Evolutionary conservation across 345 rosid genomes (phyloP), one percentile per base, ranked within the genome.

Genomic region (Boechera retrofracta): DNA sequence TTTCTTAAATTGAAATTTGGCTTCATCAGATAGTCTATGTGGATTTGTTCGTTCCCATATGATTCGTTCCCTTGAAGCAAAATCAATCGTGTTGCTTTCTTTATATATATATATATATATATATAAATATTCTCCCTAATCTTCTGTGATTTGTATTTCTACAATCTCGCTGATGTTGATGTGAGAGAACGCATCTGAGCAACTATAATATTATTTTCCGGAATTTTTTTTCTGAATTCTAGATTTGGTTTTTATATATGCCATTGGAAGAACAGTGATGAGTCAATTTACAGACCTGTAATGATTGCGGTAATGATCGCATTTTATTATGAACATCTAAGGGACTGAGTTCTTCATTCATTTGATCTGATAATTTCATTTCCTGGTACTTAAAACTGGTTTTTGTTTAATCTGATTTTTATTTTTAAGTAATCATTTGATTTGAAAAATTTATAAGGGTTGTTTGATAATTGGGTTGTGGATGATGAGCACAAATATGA

Each of bases 221-320:
- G 26, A 49, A 18, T 13, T 42, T 13, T 36, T 1, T 36, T 33
- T 26, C 16, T 16, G 16, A 16, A 16, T 16, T 16, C 16, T 16
- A 16, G 16, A 16, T 16, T 16, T 16, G 16, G 16, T 16, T 16
- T 16, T 16, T 16, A 0, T 49, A n/a, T n/a, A 5, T n/a, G 15
- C 3, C 18, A 32, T 8, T 49, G 26, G 21, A 77, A 69, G 77
- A 82, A 75, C 96, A 4, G 57, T 87, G 94, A 90, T 88, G 94
- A 92, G 94, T 63, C 76, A 73, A 7, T 73, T 67, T 87, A 85
- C 93, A 90, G 94, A 93, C 93, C 97, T 93, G 91, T 88, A 90
- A 90, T 93, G 97, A 90, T 49, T 82, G 97, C 90, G 93, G 85
- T 65, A 11, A 87, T 93, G 96, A 92, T 90, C 94, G 93, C 98